A percentile compares a stretch with the other conserved stretches of the same genome.
Evolutionary conservation across 2,329 filamentous ascomycete genomes (phyloP).

Genomic region (Colletotrichum plurivorum): DNA sequence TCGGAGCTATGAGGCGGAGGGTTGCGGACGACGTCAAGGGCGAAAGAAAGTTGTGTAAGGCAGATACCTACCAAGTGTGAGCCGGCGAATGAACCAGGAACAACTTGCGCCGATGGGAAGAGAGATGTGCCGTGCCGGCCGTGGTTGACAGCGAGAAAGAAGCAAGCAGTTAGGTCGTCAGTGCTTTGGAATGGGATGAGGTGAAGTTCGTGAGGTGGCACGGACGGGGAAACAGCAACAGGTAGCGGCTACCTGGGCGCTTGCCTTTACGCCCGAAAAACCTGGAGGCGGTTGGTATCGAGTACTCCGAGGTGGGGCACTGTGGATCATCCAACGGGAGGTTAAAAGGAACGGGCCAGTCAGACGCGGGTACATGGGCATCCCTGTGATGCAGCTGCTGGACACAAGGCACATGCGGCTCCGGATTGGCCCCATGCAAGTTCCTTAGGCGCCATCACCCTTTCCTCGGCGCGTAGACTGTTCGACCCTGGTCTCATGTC

Average conservation of each 20-base stretch:
- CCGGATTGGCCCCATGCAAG: constrained; percentile 43
- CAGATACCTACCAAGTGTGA: background rate
- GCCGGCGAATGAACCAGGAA: constrained; percentile 1
- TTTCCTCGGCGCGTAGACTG: constrained; percentile 42
- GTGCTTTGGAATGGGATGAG: constrained; percentile 16
- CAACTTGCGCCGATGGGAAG: background rate
- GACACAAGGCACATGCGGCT: constrained; percentile 43
- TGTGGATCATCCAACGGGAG: constrained; percentile 36
- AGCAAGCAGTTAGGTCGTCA: constrained; percentile 5
- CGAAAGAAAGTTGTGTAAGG: background rate
- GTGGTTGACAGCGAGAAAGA: constrained; percentile 23
- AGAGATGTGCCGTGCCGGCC: constrained; percentile 2
- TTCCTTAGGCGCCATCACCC: constrained; percentile 43
- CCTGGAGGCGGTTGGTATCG: constrained; percentile 10
- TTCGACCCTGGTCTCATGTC: constrained; percentile 39
- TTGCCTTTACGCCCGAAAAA: background rate
- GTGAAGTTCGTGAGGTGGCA: constrained; percentile 38
- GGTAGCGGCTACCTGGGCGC: constrained; percentile 30
- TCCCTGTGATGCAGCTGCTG: constrained; percentile 38
- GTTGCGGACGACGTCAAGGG: background rate
- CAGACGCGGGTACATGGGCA: constrained; percentile 5
- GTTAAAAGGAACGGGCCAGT: constrained; percentile 39
- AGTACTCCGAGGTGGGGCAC: constrained; percentile 5
- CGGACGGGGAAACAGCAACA: constrained; percentile 32
- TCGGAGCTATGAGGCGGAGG: background rate